Conservation (phyloP, 495 filamentous ascomycete genomes). For the Clohesyomyces aquaticus region DNA sequence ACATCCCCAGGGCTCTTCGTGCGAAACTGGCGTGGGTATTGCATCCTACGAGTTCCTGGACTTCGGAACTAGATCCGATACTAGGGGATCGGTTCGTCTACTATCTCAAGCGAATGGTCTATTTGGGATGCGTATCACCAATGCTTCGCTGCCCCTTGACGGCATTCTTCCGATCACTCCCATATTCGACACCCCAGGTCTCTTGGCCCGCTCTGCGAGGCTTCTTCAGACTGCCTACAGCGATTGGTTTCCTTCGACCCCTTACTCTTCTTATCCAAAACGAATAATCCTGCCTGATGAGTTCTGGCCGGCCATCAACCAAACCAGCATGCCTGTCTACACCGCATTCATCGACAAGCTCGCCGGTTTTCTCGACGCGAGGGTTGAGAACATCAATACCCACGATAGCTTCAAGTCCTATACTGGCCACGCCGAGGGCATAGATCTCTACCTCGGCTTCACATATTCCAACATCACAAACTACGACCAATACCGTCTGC, state of each 20-base stretch:
- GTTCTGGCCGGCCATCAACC: conserved; percentile 2
- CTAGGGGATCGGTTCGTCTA: background rate
- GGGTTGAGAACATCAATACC: background rate
- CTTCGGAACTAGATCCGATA: conserved; percentile 10
- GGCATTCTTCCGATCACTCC: conserved; percentile 8
- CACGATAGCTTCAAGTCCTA: background rate
- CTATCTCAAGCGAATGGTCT: background rate
- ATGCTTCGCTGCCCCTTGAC: background rate
- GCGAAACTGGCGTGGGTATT: conserved; percentile 6
- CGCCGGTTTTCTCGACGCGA: background rate
- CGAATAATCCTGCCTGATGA: conserved; percentile 3
- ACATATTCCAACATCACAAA: conserved; percentile 10
- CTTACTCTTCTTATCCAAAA: background rate
- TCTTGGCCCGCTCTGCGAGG: background rate
- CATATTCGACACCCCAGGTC: conserved; percentile 3
- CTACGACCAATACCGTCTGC: conserved; percentile 8
- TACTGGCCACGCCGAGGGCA: background rate
- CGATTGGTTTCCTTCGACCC: background rate
- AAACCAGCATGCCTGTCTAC: conserved; percentile 3
- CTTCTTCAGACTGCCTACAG: conserved; percentile 5
- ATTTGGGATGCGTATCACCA: conserved; percentile 1
- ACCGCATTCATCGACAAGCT: background rate
- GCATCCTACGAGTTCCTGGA: conserved; percentile 21
- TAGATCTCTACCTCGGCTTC: conserved; percentile 1
- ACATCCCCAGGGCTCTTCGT: background rate